Conservation (phyloP, 768 basidiomycete genomes). For the Mycena amicta region DNA sequence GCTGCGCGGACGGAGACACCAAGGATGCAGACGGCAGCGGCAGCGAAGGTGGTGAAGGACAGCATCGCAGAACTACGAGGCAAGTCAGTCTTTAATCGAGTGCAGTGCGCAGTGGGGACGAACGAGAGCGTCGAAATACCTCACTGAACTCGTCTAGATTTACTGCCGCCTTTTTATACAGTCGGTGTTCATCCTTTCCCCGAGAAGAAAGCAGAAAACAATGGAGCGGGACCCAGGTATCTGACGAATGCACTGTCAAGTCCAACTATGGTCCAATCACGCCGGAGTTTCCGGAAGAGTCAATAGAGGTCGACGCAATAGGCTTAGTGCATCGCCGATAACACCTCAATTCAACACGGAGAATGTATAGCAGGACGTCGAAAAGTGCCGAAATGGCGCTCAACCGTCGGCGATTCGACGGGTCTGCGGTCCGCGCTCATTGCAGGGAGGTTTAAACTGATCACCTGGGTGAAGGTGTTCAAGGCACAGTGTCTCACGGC, state of each 20-base stretch:
- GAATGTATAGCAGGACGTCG: background rate
- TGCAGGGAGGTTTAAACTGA: background rate
- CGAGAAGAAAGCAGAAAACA: background rate
- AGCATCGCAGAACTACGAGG: background rate
- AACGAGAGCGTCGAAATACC: background rate
- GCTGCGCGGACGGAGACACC: background rate
- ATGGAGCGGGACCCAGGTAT: too few relatives aligned
- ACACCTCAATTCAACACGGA: background rate
- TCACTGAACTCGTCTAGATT: background rate
- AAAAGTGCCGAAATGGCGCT: background rate
- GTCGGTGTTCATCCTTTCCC: background rate
- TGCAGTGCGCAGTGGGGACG: background rate
- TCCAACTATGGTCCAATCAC: too few relatives aligned
- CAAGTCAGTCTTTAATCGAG: background rate
- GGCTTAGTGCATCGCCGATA: background rate
- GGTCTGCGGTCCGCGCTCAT: too few relatives aligned
- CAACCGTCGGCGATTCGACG: background rate
- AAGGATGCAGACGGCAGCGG: background rate
- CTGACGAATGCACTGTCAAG: too few relatives aligned
- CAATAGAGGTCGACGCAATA: too few relatives aligned
- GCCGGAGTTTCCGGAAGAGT: too few relatives aligned
- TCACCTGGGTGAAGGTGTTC: background rate
- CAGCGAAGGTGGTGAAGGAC: background rate
- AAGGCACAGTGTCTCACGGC: background rate
- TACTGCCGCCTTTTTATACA: background rate